Evolutionary conservation across 345 rosid species (phyloP).

Genomic region (Populus euphratica): DNA sequence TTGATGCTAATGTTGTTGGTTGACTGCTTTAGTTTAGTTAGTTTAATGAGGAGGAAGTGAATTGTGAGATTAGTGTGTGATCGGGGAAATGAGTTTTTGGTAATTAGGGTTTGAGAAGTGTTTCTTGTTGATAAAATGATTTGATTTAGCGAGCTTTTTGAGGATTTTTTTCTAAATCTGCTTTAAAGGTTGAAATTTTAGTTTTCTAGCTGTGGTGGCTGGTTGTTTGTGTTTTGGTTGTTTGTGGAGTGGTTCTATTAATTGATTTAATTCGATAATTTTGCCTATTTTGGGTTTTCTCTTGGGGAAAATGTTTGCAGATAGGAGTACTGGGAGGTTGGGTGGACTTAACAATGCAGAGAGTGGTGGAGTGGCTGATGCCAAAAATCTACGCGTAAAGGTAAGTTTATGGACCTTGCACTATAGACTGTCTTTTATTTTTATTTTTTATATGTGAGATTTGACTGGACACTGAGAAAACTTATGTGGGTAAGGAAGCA

Average conservation of each 20-base stretch:
- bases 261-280: background rate
- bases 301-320: conserved; percentile 30
- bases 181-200: background rate
- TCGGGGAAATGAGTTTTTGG: background rate
- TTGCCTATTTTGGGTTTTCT: background rate
- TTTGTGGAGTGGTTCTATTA: background rate
- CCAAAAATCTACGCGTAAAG: conserved; percentile 86
- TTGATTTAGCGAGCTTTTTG: conserved; percentile 18
- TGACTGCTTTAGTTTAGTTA: conserved; percentile 6
- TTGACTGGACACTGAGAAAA: background rate
- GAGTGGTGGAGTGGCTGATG: conserved; percentile 44
- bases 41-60: background rate
- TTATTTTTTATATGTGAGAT: background rate
- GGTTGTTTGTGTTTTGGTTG: background rate
- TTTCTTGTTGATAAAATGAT: conserved; percentile 9
- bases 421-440: background rate
- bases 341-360: conserved; percentile 57
- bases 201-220: conserved; percentile 5
- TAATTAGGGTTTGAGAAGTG: background rate
- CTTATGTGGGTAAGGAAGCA: background rate
- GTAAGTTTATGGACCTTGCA: conserved; percentile 24
- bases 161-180: conserved; percentile 9
- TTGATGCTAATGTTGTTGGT: background rate
- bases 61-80: background rate
- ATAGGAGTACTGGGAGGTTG: conserved; percentile 58